phyloP scores from a whole-genome alignment of 1,284 basidiomycete species.

The Apiotrichum akiyoshidainum region DNA sequence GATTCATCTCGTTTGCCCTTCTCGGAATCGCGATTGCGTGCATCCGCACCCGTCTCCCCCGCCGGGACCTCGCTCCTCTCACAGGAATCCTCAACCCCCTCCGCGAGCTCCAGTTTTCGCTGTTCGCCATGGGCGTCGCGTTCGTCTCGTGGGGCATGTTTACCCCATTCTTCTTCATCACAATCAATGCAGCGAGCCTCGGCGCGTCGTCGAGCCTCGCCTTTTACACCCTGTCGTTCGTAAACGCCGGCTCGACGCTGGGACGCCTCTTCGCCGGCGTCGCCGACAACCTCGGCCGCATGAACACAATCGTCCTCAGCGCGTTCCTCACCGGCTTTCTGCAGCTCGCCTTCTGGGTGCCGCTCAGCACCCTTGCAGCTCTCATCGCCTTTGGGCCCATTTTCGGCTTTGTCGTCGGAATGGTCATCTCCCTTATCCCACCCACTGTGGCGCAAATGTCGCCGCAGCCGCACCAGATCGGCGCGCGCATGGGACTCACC shows the following conservation, averaged over 20 bases:
- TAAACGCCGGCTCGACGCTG: constrained; percentile 36
- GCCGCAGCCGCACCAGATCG: constrained; percentile 23
- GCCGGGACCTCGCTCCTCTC: too few species aligned
- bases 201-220: constrained; percentile 28
- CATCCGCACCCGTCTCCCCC: too few species aligned
- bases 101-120: too few species aligned
- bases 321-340: constrained; percentile 3
- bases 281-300: constrained; percentile 24
- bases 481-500: constrained; percentile 28
- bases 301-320: neutral
- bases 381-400: constrained; percentile 39
- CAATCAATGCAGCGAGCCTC: constrained; percentile 30
- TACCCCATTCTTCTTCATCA: constrained; percentile 35
- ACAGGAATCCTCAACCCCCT: too few species aligned
- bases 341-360: constrained; percentile 27
- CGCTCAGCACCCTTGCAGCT: constrained; percentile 23
- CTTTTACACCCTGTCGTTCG: constrained; percentile 32
- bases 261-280: constrained; percentile 16
- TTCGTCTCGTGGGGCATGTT: constrained; percentile 18
- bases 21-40: too few species aligned
- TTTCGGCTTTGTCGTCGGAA: constrained; percentile 39
- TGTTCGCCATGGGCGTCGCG: too few species aligned
- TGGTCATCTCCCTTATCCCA: constrained; percentile 30
- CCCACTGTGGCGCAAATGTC: constrained; percentile 24
- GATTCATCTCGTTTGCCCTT: too few species aligned